A percentile compares a stretch with the other conserved stretches of the same genome.
phyloP scores from a whole-genome alignment of 1,284 basidiomycete species.

The Cutaneotrichosporon dermatis region DNA sequence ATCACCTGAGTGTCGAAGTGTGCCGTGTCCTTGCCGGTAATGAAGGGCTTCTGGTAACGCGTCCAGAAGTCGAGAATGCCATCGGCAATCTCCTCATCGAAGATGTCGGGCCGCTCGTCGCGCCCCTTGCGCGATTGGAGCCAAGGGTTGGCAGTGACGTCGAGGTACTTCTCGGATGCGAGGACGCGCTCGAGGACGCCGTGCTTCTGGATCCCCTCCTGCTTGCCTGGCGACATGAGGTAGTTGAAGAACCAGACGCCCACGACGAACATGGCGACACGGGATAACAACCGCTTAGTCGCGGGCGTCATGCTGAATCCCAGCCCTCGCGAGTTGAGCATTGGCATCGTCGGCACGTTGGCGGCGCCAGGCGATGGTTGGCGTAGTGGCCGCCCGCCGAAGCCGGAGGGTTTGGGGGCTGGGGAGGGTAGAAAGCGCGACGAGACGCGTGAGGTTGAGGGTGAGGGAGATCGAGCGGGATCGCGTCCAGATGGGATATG shows the following conservation, averaged over 20 bases:
- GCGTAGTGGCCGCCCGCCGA: background rate
- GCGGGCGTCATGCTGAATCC: constrained; percentile 32
- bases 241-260: constrained; percentile 39
- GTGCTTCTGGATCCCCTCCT: constrained; percentile 63
- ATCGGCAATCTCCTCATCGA: constrained; percentile 66
- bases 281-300: constrained; percentile 41
- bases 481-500: background rate
- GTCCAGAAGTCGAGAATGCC: constrained; percentile 85
- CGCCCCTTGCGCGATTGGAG: constrained; percentile 78
- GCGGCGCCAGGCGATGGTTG: constrained; percentile 13
- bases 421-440: background rate
- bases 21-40: constrained; percentile 70
- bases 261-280: constrained; percentile 36
- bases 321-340: constrained; percentile 12
- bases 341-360: constrained; percentile 31
- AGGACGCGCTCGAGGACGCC: constrained; percentile 83
- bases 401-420: background rate
- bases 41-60: constrained; percentile 81
- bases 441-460: background rate
- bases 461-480: background rate
- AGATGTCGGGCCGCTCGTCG: constrained; percentile 73
- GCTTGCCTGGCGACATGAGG: constrained; percentile 26
- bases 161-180: constrained; percentile 72
- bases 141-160: constrained; percentile 79
- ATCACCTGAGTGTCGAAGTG: constrained; percentile 85